Evolutionary conservation across 2,329 filamentous ascomycete species (phyloP), one percentile per base, ranked within the genome.

Genomic region (Diplocarpon mali): DNA sequence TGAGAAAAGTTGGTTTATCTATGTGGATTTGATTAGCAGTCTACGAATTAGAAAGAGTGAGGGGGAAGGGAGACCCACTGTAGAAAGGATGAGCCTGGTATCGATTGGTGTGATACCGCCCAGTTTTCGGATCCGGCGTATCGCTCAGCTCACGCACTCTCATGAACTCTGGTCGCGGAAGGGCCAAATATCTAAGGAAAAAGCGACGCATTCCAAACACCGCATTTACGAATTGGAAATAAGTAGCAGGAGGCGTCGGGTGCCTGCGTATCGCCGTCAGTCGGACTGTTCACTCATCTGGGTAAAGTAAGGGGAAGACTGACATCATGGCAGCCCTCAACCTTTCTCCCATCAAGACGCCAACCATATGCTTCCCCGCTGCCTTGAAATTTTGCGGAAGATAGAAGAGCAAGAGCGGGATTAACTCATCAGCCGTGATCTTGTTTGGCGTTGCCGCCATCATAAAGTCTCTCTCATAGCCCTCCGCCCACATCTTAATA

Each of bases 71-170:
- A 8, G 14, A 31, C 40, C 40, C 30, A 47, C 45, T 67, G 61
- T 85, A 85, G 63, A 75, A 84, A 2, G 82, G 83, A 38, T 77
- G 72, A 10, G 75, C 73, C 20, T 79, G 69, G 62, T 77, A 84
- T 31, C 66, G 53, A 0, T 65, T 60, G 55, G 64, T 60, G 42
- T 70, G 67, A 50, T 77, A 69, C 2, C 73, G 71, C 0, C 73
- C 73, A 0, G 73, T 71, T 27, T 69, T 62, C 9, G 67, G 63
- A 49, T 83, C 72, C 0, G 72, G 65, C 0, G 65, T 47, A 8
- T 73, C 65, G 1, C 65, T 63, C 35, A 76, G 41, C 45, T 60
- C 59, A 44, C 62, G 52, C 52, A 68, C 47, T 58, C 58, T 53
- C 56, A 62, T 45, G 58, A 69, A 41, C 5, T 13, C 10, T 3